A percentile compares a stretch with the other conserved stretches of the same genome.
Evolutionary conservation across 2,329 filamentous ascomycete species (phyloP).

Genomic region (Microcyclospora tardicrescens): DNA sequence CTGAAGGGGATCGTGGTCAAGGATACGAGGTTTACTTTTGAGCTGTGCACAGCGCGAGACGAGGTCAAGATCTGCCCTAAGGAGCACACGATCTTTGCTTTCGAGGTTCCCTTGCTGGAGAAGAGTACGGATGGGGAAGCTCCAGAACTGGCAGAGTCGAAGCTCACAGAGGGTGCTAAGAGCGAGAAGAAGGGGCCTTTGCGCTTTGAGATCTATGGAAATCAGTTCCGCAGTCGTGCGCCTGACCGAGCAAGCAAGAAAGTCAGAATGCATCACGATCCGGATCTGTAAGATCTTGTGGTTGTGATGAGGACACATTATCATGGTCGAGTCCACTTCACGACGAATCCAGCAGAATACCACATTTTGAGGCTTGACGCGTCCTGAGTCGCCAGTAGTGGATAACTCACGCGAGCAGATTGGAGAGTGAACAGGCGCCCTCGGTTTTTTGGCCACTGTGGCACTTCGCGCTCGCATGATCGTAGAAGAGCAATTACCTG

Average conservation of each 20-base stretch:
- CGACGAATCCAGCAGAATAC: too few relatives aligned
- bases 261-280: constrained; percentile 73
- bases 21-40: constrained; percentile 76
- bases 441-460: too few relatives aligned
- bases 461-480: too few relatives aligned
- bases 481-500: too few relatives aligned
- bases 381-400: too few relatives aligned
- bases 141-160: not conserved
- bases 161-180: constrained; percentile 5
- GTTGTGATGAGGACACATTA: too few relatives aligned
- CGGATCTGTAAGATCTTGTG: constrained; percentile 47
- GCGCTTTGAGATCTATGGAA: constrained; percentile 74
- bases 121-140: constrained; percentile 9
- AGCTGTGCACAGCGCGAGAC: constrained; percentile 62
- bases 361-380: too few relatives aligned
- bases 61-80: constrained; percentile 73
- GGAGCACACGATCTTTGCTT: constrained; percentile 72
- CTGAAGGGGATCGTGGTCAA: constrained; percentile 75
- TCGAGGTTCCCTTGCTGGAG: constrained; percentile 48
- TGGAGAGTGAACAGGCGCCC: too few relatives aligned
- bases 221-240: constrained; percentile 71
- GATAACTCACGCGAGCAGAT: too few relatives aligned
- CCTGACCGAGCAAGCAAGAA: constrained; percentile 81
- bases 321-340: too few relatives aligned
- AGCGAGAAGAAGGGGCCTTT: constrained; percentile 34